Evolutionary conservation across 331 rosid genomes (phyloP).

Genomic region (Malus hybrid): DNA sequence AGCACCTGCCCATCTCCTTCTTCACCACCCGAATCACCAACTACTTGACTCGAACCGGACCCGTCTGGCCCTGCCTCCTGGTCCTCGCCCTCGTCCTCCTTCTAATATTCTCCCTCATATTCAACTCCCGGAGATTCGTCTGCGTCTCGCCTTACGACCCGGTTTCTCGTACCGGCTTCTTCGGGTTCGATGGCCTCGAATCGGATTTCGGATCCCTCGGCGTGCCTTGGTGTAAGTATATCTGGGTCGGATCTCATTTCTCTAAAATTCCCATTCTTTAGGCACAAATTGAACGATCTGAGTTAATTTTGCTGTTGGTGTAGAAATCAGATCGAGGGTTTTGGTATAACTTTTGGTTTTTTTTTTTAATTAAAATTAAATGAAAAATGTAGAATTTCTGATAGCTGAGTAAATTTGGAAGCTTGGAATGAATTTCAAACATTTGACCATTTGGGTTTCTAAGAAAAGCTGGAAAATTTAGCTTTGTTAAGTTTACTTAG

Average conservation of each 20-base stretch:
- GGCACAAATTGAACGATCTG: conserved; percentile 7
- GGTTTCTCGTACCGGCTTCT: conserved; percentile 56
- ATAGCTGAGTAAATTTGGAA: not conserved
- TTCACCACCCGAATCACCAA: conserved; percentile 27
- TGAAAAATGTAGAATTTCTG: not conserved
- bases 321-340: not conserved
- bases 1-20: conserved; percentile 24
- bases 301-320: not conserved
- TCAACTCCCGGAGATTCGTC: conserved; percentile 64
- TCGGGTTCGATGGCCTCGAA: conserved; percentile 69
- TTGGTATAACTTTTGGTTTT: not conserved
- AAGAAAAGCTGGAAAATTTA: no score
- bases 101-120: conserved; percentile 29
- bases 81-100: conserved; percentile 24
- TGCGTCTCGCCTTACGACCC: conserved; percentile 61
- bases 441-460: no score
- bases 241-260: conserved; percentile 24
- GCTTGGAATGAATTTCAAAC: no score
- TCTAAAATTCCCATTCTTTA: not conserved
- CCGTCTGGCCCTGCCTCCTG: conserved; percentile 33
- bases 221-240: conserved; percentile 93
- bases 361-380: not conserved
- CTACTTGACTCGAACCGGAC: conserved; percentile 37
- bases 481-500: no score
- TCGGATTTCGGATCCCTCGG: conserved; percentile 96